These are phyloP conservation scores for Uromyces viciae-fabae DNA, from an alignment of 1,284 basidiomycete species.

Conservation along the genomic window DNA sequence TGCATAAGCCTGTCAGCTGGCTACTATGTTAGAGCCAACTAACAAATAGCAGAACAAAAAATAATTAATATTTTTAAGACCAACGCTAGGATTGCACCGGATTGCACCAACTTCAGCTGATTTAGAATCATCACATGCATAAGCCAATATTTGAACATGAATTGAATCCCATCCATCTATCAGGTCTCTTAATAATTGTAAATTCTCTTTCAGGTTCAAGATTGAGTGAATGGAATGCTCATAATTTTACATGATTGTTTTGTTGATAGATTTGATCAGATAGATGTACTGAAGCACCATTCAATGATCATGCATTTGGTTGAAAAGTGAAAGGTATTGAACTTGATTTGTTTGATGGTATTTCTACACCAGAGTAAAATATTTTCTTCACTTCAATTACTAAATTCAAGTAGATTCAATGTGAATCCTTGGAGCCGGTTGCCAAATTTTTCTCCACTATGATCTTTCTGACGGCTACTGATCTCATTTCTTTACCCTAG, in stretches of 20 bases:
- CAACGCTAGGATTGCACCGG: too few species aligned
- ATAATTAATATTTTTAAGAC: too few species aligned
- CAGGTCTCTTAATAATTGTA: constrained; percentile 75
- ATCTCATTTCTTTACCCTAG: constrained; percentile 36
- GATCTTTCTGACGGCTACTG: constrained; percentile 27
- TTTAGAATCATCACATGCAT: constrained; percentile 82
- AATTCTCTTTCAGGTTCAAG: constrained; percentile 88
- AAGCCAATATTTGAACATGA: constrained; percentile 73
- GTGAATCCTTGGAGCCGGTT: constrained; percentile 38
- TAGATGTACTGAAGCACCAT: constrained; percentile 70
- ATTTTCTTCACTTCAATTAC: constrained; percentile 43
- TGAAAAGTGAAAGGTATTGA: background rate
- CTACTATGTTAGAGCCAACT: too few species aligned
- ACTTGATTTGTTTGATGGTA: constrained; percentile 12
- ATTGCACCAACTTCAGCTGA: constrained; percentile 95
- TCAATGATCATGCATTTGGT: background rate
- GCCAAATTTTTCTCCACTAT: constrained; percentile 28
- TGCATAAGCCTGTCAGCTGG: constrained; percentile 81
- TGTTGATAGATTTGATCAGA: constrained; percentile 83
- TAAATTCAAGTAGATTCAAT: constrained; percentile 25
- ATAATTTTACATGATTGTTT: constrained; percentile 86
- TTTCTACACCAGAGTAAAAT: constrained; percentile 30
- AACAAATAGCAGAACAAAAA: too few species aligned
- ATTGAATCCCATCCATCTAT: constrained; percentile 88
- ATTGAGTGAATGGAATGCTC: constrained; percentile 92